Evolutionary conservation across 352 stramenopile species (phyloP).

Genomic region (Elongisporangium undulatum): DNA sequence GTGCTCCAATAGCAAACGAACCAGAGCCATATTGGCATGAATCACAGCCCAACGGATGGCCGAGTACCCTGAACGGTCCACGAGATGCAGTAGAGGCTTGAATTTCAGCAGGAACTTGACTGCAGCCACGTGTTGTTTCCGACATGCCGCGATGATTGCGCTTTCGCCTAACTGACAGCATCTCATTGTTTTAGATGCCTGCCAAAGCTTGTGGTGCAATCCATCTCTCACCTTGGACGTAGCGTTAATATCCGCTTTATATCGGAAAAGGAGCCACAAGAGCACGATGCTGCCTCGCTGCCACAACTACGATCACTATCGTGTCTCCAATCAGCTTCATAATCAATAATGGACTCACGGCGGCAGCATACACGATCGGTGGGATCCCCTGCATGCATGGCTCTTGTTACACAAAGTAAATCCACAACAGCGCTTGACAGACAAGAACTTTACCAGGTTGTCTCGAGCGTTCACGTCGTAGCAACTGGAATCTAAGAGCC

Average conservation of each 20-base stretch:
- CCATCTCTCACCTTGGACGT: slow-evolving; percentile 24
- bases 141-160: slow-evolving; percentile 41
- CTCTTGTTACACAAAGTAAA: background rate
- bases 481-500: slow-evolving; percentile 31
- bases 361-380: slow-evolving; percentile 57
- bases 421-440: background rate
- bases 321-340: background rate
- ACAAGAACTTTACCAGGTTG: slow-evolving; percentile 18
- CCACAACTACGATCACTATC: background rate
- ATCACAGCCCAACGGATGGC: slow-evolving; percentile 44
- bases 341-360: slow-evolving; percentile 13
- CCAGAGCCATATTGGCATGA: slow-evolving; percentile 26
- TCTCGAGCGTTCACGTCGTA: slow-evolving; percentile 56
- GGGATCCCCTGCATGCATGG: slow-evolving; percentile 29
- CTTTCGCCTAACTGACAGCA: slow-evolving; percentile 36
- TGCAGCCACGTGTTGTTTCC: slow-evolving; percentile 31
- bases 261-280: slow-evolving; percentile 43
- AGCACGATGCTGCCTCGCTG: slow-evolving; percentile 44
- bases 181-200: background rate
- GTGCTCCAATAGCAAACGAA: slow-evolving; percentile 31
- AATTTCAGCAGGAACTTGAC: slow-evolving; percentile 39
- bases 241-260: slow-evolving; percentile 56
- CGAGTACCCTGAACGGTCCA: slow-evolving; percentile 42
- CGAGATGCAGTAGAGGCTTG: slow-evolving; percentile 27
- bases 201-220: background rate